phyloP scores from a whole-genome alignment of 2,329 filamentous ascomycete species.

The Microcyclosporella mali region DNA sequence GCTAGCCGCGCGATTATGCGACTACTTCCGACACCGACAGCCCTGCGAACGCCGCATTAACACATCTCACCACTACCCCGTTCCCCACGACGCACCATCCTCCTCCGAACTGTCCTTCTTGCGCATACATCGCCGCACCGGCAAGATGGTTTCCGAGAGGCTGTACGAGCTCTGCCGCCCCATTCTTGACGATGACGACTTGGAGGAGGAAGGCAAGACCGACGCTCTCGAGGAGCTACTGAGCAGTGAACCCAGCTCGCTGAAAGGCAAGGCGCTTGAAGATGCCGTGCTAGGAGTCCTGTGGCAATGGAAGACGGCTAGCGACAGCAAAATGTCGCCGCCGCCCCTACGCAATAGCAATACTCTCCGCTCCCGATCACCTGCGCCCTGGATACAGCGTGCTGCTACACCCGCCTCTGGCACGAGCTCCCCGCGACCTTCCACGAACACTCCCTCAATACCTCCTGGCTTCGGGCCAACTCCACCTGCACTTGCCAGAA shows the following conservation, averaged over 20 bases:
- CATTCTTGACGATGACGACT: slow-evolving; percentile 70
- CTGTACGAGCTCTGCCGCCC: slow-evolving; percentile 88
- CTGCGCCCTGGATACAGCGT: slow-evolving; percentile 77
- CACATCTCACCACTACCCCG: too few relatives aligned
- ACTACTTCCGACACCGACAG: too few relatives aligned
- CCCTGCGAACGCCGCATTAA: too few relatives aligned
- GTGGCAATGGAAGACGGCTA: slow-evolving; percentile 71
- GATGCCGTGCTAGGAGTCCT: slow-evolving; percentile 85
- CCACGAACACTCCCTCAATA: slow-evolving; percentile 71
- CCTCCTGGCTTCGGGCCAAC: slow-evolving; percentile 70
- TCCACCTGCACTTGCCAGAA: slow-evolving; percentile 68
- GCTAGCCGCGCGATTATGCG: too few relatives aligned
- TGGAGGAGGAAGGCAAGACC: slow-evolving; percentile 93
- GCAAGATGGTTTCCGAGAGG: slow-evolving; percentile 81
- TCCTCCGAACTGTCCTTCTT: not conserved
- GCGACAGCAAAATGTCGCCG: slow-evolving; percentile 59
- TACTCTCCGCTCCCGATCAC: slow-evolving; percentile 82
- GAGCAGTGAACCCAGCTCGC: slow-evolving; percentile 62
- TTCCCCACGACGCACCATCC: too few relatives aligned
- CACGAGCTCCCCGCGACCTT: slow-evolving; percentile 71
- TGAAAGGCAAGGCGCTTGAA: slow-evolving; percentile 73
- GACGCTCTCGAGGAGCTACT: slow-evolving; percentile 84
- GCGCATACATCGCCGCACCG: slow-evolving; percentile 3
- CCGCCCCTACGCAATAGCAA: slow-evolving; percentile 75
- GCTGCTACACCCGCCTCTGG: slow-evolving; percentile 72